phyloP scores from a whole-genome alignment of 345 rosid genomes.

The Dimocarpus longan region DNA sequence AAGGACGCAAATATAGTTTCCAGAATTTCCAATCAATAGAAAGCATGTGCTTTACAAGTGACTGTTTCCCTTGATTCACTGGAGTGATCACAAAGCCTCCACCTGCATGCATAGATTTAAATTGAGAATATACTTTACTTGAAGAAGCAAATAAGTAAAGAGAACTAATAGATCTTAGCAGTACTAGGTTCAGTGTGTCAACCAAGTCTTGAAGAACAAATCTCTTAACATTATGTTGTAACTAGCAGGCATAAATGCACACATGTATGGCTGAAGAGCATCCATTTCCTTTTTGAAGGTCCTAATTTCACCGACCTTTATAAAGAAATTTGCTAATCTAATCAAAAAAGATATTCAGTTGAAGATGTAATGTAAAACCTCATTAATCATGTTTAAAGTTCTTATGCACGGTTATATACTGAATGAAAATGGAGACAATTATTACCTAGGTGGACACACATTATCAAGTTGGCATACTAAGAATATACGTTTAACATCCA shows the following conservation, averaged over 20 bases:
- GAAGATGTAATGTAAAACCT: background rate
- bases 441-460: background rate
- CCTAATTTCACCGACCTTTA: background rate
- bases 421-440: background rate
- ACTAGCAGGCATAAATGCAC: background rate
- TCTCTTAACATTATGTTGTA: background rate
- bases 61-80: constrained; percentile 61
- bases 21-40: constrained; percentile 91
- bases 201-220: constrained; percentile 9
- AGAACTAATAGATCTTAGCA: background rate
- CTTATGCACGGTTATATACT: background rate
- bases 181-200: background rate
- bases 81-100: constrained; percentile 93
- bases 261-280: background rate
- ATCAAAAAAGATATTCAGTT: background rate
- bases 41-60: constrained; percentile 91
- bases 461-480: background rate
- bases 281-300: background rate
- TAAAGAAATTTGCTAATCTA: background rate
- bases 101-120: constrained; percentile 49
- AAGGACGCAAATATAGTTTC: constrained; percentile 63
- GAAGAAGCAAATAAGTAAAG: background rate
- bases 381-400: background rate
- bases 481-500: background rate
- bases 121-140: background rate